A percentile compares a stretch with the other conserved stretches of the same genome.
These are phyloP conservation scores for Venturia nashicola DNA, from an alignment of 2,329 filamentous ascomycete species.

Conservation along the genomic window DNA sequence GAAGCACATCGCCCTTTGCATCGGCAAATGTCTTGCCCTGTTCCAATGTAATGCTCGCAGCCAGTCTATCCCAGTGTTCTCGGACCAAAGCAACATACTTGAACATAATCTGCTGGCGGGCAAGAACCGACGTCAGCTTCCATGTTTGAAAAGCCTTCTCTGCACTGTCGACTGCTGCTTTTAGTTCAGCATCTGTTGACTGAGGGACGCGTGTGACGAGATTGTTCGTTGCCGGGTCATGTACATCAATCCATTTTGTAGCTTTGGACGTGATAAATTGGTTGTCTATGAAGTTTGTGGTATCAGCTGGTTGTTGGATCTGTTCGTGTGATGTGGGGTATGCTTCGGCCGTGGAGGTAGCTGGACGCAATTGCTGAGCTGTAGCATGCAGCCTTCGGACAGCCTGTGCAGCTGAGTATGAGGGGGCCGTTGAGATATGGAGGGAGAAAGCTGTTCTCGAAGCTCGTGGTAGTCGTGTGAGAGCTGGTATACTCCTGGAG, in stretches of 20 bases:
- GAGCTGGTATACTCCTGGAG: conserved; percentile 27
- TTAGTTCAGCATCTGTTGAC: conserved; percentile 66
- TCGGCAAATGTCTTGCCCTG: conserved; percentile 84
- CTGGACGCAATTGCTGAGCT: conserved; percentile 36
- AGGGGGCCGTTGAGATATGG: conserved; percentile 24
- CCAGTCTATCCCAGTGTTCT: conserved; percentile 75
- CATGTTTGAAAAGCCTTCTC: conserved; percentile 64
- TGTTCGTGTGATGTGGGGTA: conserved; percentile 64
- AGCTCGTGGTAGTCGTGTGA: conserved; percentile 23
- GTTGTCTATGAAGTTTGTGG: conserved; percentile 75
- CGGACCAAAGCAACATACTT: conserved; percentile 68
- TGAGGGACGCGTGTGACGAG: conserved; percentile 73
- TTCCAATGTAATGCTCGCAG: conserved; percentile 75
- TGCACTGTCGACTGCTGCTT: conserved; percentile 62
- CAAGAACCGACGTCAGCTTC: conserved; percentile 59
- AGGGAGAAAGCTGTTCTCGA: conserved; percentile 18
- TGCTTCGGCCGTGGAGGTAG: conserved; percentile 35
- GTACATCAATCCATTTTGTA: conserved; percentile 63
- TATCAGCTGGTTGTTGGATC: conserved; percentile 55
- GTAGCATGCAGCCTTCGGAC: conserved; percentile 42
- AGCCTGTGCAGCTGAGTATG: conserved; percentile 21
- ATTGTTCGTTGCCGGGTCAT: conserved; percentile 78
- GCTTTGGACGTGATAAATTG: conserved; percentile 57
- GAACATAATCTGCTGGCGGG: conserved; percentile 78
- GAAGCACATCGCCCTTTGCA: conserved; percentile 68